Conservation (phyloP, 139 green algal species). For the Yamagishiella unicocca region DNA sequence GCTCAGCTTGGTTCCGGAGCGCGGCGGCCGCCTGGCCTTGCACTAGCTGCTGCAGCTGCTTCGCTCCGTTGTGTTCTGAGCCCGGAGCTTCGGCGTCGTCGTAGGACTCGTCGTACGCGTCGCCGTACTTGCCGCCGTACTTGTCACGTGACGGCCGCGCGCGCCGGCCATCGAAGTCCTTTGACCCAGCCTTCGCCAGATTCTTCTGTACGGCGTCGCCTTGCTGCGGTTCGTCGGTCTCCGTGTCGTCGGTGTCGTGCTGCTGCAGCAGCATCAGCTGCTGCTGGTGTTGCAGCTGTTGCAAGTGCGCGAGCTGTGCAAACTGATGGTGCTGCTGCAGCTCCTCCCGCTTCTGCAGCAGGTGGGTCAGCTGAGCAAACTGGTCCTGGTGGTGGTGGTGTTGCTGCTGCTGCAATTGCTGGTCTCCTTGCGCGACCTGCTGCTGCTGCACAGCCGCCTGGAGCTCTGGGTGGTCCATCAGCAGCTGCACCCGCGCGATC, state of each 20-base stretch:
- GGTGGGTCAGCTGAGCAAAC: background rate
- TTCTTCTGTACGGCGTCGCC: background rate
- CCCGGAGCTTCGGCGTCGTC: background rate
- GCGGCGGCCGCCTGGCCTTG: background rate
- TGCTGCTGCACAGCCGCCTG: background rate
- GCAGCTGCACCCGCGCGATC: background rate
- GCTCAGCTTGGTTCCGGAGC: conserved; percentile 11
- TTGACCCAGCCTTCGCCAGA: background rate
- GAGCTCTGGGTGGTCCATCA: conserved; percentile 28
- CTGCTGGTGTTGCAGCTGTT: conserved; percentile 21
- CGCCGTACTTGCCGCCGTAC: conserved; percentile 4
- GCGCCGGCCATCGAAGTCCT: background rate
- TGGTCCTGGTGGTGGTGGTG: background rate
- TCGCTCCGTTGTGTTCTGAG: background rate
- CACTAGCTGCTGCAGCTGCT: background rate
- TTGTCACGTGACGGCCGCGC: background rate
- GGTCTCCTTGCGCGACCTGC: background rate
- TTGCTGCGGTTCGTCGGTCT: background rate
- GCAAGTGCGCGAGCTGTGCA: background rate
- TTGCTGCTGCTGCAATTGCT: conserved; percentile 13
- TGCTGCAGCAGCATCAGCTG: conserved; percentile 21
- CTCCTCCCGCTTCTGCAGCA: conserved; percentile 10
- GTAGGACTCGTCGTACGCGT: background rate
- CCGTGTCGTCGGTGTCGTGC: background rate
- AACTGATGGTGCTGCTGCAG: conserved; percentile 10